Base-by-base conservation (phyloP, 139 green algal species). In the Chlamydomonas asymmetrica region DNA sequence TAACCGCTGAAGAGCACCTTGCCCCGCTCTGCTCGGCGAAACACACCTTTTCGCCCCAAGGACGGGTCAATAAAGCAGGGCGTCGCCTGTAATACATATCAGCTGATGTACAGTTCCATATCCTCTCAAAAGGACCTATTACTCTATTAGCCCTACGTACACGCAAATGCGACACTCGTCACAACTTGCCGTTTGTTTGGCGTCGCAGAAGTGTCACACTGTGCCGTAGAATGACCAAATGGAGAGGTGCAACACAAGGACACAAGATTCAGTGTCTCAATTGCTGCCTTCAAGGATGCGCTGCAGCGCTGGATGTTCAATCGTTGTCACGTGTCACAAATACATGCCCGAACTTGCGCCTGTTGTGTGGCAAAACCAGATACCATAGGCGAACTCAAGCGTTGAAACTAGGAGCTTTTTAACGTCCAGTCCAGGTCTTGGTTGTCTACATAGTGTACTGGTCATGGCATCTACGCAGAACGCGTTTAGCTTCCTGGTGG, bases 401-500 rank as follows among this genome's bases (percentile, higher is more conserved):
- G 29, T n/a, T n/a, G n/a, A n/a, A 38, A 38, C 4, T 9, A 13
- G 27, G 37, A 63, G n/a, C 9, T 29, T 64, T 22, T 16, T 29
- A 39, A 6, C 10, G 29, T 39, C 5, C 57, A 23, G n/a, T 64
- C 20, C 57, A 8, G 8, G 38, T 29, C 6, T 41, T 25, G 7
- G 13, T 38, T 31, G 6, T 23, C 57, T 16, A 34, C 37, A 10
- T n/a, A n/a, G n/a, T n/a, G n/a, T n/a, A 16, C 25, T 56, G 4
- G 50, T 3, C n/a, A 77, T 77, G 71, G 71, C 71, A 3, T 34
- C 59, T 8, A 62, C 56, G 8, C 5, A 27, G 31, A 77, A 77
- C 32, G 71, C 71, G 7, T 77, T 77, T 43, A 54, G 32, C 2
- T 34, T 77, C 9, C 43, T 77, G 7, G 69, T 59, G 4, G 71